A percentile compares a stretch with the other conserved stretches of the same genome.
Evolutionary conservation across 495 filamentous ascomycete species (phyloP).

Genomic region (Daldinia vernicosa): DNA sequence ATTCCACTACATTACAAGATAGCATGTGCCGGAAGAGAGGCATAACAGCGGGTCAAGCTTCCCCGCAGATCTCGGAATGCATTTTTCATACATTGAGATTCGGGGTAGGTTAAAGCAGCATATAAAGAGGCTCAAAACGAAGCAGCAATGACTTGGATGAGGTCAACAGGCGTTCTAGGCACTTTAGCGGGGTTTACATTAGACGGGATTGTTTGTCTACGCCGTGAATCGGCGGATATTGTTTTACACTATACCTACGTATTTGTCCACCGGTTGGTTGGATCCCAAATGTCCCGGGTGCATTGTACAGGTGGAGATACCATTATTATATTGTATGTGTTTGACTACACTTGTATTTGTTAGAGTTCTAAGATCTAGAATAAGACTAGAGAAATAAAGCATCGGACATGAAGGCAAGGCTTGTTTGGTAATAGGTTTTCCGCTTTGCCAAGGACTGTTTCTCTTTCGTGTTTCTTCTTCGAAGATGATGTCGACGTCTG

Average conservation of each 20-base stretch:
- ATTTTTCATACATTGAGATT: slow-evolving; percentile 20
- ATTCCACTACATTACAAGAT: slow-evolving; percentile 31
- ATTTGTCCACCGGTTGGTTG: slow-evolving; percentile 10
- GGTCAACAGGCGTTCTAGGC: slow-evolving; percentile 36
- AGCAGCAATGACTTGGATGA: slow-evolving; percentile 39
- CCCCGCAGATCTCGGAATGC: slow-evolving; percentile 14
- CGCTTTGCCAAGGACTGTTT: neutral
- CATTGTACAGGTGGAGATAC: slow-evolving; percentile 36
- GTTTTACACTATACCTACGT: slow-evolving; percentile 21
- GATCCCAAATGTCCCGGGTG: slow-evolving; percentile 11
- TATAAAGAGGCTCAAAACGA: slow-evolving; percentile 24
- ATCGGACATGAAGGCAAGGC: neutral
- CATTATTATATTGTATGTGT: slow-evolving; percentile 14
- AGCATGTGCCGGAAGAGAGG: slow-evolving; percentile 10
- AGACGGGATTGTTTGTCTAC: slow-evolving; percentile 20
- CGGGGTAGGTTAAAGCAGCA: slow-evolving; percentile 15
- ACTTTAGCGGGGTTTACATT: slow-evolving; percentile 19
- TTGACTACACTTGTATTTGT: slow-evolving; percentile 15
- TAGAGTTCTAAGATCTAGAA: slow-evolving; percentile 12
- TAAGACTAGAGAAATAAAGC: slow-evolving; percentile 8
- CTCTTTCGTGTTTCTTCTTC: too few species aligned
- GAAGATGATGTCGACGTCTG: neutral
- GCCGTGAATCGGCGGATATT: slow-evolving; percentile 27
- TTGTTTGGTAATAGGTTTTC: neutral
- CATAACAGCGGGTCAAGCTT: neutral